These are phyloP conservation scores for Dendrocalamus latiflorus DNA, from an alignment of 202 grass and related monocot genomes.

Conservation along the genomic window DNA sequence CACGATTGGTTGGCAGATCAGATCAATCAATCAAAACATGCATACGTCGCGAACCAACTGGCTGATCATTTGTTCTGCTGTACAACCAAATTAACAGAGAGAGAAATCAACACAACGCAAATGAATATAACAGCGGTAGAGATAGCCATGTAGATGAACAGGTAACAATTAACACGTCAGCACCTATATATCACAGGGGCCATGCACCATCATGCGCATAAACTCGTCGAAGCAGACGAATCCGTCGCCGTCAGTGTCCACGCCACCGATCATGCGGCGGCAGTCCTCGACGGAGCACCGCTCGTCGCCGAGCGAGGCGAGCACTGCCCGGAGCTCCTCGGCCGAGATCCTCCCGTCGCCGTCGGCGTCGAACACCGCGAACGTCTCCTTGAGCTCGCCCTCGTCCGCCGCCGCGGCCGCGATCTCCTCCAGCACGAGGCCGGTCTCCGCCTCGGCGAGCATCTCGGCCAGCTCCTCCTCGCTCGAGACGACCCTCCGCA, in stretches of 20 bases:
- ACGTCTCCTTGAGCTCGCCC: conserved; percentile 56
- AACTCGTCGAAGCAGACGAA: conserved; percentile 73
- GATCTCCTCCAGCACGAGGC: conserved; percentile 16
- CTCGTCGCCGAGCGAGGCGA: conserved; percentile 50
- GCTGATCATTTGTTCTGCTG: too few species aligned
- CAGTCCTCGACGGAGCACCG: conserved; percentile 66
- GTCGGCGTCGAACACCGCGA: conserved; percentile 64
- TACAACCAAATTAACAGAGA: too few species aligned
- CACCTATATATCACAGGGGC: too few species aligned
- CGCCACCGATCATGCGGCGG: conserved; percentile 60
- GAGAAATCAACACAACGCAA: too few species aligned
- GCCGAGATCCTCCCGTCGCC: conserved; percentile 80
- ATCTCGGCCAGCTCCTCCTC: conserved; percentile 45
- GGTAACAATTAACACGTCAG: too few species aligned
- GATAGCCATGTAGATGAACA: too few species aligned
- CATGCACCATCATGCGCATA: conserved; percentile 58
- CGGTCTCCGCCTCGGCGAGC: conserved; percentile 31
- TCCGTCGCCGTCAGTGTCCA: conserved; percentile 64
- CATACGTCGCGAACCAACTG: too few species aligned
- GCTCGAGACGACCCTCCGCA: conserved; percentile 35
- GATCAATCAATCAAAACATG: too few species aligned
- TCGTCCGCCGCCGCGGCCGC: conserved; percentile 29
- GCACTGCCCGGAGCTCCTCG: conserved; percentile 51
- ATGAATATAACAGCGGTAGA: too few species aligned
- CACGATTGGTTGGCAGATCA: too few species aligned